Conservation (phyloP, 2,329 filamentous ascomycete genomes). For the Aphanocladium album region DNA sequence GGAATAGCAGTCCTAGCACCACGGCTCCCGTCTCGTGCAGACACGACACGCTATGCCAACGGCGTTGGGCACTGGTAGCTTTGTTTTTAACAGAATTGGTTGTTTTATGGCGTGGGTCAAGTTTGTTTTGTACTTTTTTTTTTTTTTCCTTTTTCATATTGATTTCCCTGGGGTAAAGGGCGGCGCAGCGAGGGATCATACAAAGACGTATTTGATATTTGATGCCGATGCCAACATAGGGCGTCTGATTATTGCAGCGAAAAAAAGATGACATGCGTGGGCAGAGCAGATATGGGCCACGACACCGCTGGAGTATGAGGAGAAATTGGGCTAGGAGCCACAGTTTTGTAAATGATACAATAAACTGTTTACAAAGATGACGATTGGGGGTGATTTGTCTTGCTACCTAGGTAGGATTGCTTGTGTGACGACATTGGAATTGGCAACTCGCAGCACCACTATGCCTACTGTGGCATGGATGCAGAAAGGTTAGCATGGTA, state of each 20-base stretch:
- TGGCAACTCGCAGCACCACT: no score
- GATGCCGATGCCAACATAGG: background rate
- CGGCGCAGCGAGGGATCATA: constrained; percentile 3
- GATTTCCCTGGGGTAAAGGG: constrained; percentile 1
- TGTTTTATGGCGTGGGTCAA: background rate
- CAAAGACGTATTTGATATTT: background rate
- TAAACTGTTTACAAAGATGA: background rate
- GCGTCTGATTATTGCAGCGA: background rate
- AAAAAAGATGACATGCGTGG: background rate
- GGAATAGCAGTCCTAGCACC: constrained; percentile 28
- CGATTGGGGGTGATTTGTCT: background rate
- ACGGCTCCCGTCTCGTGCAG: background rate
- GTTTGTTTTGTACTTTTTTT: background rate
- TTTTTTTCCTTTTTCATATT: background rate
- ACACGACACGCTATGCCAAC: constrained; percentile 2
- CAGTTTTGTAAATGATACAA: background rate
- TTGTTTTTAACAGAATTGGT: background rate
- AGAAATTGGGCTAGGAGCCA: background rate
- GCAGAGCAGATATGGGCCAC: background rate
- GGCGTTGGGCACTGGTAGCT: constrained; percentile 5
- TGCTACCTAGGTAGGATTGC: background rate
- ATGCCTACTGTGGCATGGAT: background rate
- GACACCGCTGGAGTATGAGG: background rate
- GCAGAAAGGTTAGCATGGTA: background rate
- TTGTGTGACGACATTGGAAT: no score